phyloP scores from a whole-genome alignment of 2,329 filamentous ascomycete genomes.

The Botryotinia convoluta region DNA sequence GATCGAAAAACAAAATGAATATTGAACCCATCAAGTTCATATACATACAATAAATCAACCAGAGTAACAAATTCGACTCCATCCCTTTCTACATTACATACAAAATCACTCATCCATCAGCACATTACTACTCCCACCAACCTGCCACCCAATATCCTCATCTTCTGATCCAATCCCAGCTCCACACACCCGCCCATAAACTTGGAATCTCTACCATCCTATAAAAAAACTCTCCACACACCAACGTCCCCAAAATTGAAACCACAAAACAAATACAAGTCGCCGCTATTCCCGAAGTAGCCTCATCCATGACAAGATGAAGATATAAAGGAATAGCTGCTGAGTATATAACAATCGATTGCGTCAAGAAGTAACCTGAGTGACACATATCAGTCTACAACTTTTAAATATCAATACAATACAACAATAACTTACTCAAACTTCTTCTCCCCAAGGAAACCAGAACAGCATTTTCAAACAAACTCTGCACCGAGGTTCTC shows the following conservation, averaged over 20 bases:
- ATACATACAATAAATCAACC: neutral
- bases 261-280: conserved; percentile 2
- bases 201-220: conserved; percentile 22
- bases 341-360: conserved; percentile 44
- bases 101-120: neutral
- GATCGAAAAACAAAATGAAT: no score
- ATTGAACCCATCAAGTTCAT: neutral
- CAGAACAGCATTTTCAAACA: conserved; percentile 40
- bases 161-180: conserved; percentile 19
- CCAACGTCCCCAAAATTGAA: neutral
- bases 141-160: neutral
- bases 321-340: conserved; percentile 42
- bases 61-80: neutral
- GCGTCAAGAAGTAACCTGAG: conserved; percentile 44
- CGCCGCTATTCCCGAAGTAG: neutral
- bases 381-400: neutral
- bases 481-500: conserved; percentile 38
- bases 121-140: neutral
- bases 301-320: conserved; percentile 6
- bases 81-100: neutral
- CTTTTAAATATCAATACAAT: neutral
- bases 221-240: conserved; percentile 23
- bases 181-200: conserved; percentile 19
- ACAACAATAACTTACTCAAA: conserved; percentile 41
- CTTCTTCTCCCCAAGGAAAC: conserved; percentile 43